These are phyloP conservation scores for Pythium phragmitis DNA, from an alignment of 352 stramenopile species.

Conservation along the genomic window DNA sequence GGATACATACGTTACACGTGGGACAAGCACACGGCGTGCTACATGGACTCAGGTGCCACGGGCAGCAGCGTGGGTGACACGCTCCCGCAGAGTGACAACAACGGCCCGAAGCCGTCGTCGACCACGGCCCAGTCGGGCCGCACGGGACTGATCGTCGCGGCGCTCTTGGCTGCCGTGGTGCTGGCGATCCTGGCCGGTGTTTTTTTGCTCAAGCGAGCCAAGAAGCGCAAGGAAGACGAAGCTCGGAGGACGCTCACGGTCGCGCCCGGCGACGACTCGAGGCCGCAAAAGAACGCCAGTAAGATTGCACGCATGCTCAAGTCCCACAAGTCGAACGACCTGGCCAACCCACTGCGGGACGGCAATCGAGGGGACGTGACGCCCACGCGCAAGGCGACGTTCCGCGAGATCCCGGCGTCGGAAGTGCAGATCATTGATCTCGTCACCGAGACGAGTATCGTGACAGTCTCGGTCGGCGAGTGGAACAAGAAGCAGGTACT, in stretches of 20 bases:
- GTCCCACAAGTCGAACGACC: conserved; percentile 36
- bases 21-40: conserved; percentile 41
- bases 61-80: conserved; percentile 20
- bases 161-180: conserved; percentile 43
- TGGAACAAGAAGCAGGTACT: conserved; percentile 53
- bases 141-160: conserved; percentile 41
- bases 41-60: conserved; percentile 23
- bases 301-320: conserved; percentile 36
- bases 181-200: conserved; percentile 45
- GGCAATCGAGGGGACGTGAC: conserved; percentile 7
- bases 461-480: conserved; percentile 47
- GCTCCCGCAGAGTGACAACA: conserved; percentile 36
- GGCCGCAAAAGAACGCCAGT: conserved; percentile 40
- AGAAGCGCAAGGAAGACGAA: conserved; percentile 41
- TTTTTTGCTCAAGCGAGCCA: conserved; percentile 56
- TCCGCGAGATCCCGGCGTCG: conserved; percentile 46
- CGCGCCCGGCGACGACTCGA: background rate
- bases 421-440: conserved; percentile 43
- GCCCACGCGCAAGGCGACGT: conserved; percentile 50
- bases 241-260: conserved; percentile 7
- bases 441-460: conserved; percentile 43
- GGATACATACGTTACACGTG: conserved; percentile 55
- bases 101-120: conserved; percentile 34
- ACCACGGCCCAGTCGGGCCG: conserved; percentile 30
- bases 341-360: conserved; percentile 32